phyloP scores from a whole-genome alignment of 2,329 filamentous ascomycete genomes.

The Gyromitra esculenta region DNA sequence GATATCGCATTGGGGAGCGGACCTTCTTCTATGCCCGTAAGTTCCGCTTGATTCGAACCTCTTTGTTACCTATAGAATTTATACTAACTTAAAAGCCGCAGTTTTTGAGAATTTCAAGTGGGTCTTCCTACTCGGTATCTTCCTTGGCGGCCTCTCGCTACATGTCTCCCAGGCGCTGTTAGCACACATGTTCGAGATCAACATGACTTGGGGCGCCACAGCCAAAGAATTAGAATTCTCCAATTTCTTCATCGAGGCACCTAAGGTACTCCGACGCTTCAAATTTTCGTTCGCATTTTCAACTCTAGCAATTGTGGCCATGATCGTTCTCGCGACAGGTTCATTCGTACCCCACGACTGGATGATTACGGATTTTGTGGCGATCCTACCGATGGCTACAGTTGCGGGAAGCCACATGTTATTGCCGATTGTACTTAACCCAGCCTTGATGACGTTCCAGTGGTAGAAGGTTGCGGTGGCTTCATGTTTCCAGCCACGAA shows the following conservation, averaged over 20 bases:
- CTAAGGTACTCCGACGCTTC: conserved; percentile 80
- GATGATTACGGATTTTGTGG: conserved; percentile 76
- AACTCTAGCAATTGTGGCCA: conserved; percentile 68
- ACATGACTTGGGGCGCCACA: conserved; percentile 85
- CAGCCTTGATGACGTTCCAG: conserved; percentile 55
- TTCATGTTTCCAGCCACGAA: neutral
- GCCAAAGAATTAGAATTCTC: conserved; percentile 82
- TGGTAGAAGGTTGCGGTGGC: conserved; percentile 36
- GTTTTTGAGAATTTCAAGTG: conserved; percentile 71
- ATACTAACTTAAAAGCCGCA: conserved; percentile 28
- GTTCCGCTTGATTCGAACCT: conserved; percentile 60
- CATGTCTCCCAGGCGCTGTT: conserved; percentile 83
- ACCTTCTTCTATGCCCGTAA: conserved; percentile 66
- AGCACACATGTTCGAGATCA: conserved; percentile 83
- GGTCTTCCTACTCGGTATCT: conserved; percentile 78
- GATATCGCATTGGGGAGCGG: conserved; percentile 75
- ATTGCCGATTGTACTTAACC: conserved; percentile 77
- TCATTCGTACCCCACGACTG: conserved; percentile 73
- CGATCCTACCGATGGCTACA: conserved; percentile 78
- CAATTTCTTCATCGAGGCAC: conserved; percentile 86
- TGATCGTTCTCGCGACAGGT: conserved; percentile 72
- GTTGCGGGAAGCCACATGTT: conserved; percentile 76
- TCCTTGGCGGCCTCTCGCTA: conserved; percentile 81
- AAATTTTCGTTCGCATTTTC: conserved; percentile 76
- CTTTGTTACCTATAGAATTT: neutral